Percentiles rank a stretch among this genome's conserved stretches.
Evolutionary conservation across 1,139 yeast species (phyloP).

Genomic region (Pichia sp.): DNA sequence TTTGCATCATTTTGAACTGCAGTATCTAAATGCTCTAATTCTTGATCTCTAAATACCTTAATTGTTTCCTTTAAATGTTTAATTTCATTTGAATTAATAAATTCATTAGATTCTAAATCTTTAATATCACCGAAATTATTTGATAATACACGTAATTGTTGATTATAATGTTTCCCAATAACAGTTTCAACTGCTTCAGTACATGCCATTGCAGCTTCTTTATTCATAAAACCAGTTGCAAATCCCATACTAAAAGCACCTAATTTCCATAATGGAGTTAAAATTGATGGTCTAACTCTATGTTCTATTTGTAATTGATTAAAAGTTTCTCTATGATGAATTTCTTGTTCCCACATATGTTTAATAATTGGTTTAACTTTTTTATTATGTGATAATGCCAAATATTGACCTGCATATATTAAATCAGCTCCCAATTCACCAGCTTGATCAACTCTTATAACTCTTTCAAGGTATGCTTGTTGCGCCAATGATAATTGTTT

Average conservation of each 20-base stretch:
- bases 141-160: conserved; percentile 71
- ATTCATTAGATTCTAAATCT: conserved; percentile 27
- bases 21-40: conserved; percentile 88
- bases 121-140: conserved; percentile 37
- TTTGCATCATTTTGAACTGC: conserved; percentile 90
- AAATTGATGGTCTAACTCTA: conserved; percentile 81
- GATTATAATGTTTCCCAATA: conserved; percentile 92
- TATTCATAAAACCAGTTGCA: conserved; percentile 78
- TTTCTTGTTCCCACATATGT: conserved; percentile 98
- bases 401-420: conserved; percentile 86
- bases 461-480: conserved; percentile 64
- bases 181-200: conserved; percentile 99
- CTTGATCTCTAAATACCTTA: conserved; percentile 84
- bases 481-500: conserved; percentile 41
- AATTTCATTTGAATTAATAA: conserved; percentile 46
- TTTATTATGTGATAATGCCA: conserved; percentile 64
- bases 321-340: conserved; percentile 83
- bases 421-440: conserved; percentile 98
- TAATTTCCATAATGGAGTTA: conserved; percentile 88
- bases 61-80: conserved; percentile 53
- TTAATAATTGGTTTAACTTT: conserved; percentile 65
- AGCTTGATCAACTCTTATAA: conserved; percentile 91
- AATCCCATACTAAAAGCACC: conserved; percentile 88
- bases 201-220: conserved; percentile 99
- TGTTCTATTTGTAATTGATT: conserved; percentile 67